Percentiles rank a stretch among this genome's conserved stretches.
Conservation (phyloP, 441 rosid species). For the Viola pubescens region DNA sequence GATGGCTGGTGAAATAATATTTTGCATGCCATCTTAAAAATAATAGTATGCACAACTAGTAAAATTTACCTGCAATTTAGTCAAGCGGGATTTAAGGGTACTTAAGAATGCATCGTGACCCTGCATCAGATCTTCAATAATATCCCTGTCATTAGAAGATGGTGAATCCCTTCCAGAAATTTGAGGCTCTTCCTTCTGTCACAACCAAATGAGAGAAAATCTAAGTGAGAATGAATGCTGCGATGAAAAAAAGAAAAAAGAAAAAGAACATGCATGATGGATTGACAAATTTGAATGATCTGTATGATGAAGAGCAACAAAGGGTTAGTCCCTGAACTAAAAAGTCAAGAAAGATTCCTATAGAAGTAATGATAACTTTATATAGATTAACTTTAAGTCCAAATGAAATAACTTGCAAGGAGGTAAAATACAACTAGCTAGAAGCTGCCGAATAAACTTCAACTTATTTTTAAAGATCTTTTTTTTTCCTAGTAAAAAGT, state of each 20-base stretch:
- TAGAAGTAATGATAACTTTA: background rate
- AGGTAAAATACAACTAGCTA: background rate
- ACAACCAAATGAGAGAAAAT: constrained; percentile 16
- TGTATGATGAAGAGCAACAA: background rate
- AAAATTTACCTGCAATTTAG: constrained; percentile 69
- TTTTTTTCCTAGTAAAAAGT: no score
- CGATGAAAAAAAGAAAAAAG: constrained; percentile 4
- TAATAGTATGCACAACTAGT: constrained; percentile 3
- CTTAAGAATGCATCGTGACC: constrained; percentile 59
- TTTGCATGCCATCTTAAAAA: background rate
- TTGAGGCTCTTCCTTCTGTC: constrained; percentile 62
- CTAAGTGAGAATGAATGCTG: constrained; percentile 4
- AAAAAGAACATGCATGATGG: background rate
- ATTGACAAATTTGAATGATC: background rate
- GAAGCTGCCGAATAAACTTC: no score
- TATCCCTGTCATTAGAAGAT: constrained; percentile 30
- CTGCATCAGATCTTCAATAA: constrained; percentile 61
- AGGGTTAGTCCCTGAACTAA: constrained; percentile 1
- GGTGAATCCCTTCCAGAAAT: constrained; percentile 41
- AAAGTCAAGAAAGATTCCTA: background rate
- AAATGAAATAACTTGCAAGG: background rate
- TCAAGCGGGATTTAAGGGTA: constrained; percentile 71
- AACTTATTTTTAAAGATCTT: no score
- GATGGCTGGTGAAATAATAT: background rate
- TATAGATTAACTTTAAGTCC: background rate